Percentiles rank a stretch among this genome's conserved stretches.
phyloP scores from a whole-genome alignment of 495 filamentous ascomycete genomes.

The Cercophora sp. region DNA sequence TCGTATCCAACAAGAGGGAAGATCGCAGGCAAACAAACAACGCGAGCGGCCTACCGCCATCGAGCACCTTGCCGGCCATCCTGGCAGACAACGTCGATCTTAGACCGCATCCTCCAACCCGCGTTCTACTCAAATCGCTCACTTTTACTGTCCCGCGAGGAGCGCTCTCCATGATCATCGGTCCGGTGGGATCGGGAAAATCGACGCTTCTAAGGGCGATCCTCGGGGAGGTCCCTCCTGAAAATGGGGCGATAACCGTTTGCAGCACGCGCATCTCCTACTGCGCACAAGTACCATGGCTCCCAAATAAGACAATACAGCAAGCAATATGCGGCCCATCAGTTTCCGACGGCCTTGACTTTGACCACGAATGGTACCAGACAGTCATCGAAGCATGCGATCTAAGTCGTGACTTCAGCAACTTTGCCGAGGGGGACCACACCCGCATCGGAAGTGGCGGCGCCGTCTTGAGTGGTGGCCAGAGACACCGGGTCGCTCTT shows the following conservation, averaged over 20 bases:
- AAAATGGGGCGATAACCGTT: slow-evolving; percentile 27
- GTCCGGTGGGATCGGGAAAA: slow-evolving; percentile 33
- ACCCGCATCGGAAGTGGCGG: neutral
- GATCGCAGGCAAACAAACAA: neutral
- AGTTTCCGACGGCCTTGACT: slow-evolving; percentile 13
- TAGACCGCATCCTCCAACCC: neutral
- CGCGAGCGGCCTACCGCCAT: neutral
- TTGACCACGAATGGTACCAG: slow-evolving; percentile 47
- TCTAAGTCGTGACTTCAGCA: slow-evolving; percentile 45
- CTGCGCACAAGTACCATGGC: slow-evolving; percentile 45
- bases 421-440: slow-evolving; percentile 48
- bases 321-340: slow-evolving; percentile 53
- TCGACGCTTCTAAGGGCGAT: slow-evolving; percentile 28
- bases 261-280: slow-evolving; percentile 25
- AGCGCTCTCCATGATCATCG: slow-evolving; percentile 23
- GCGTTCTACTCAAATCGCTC: neutral
- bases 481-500: slow-evolving; percentile 22
- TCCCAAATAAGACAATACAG: slow-evolving; percentile 55
- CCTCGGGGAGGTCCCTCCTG: slow-evolving; percentile 26
- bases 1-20: slow-evolving; percentile 5
- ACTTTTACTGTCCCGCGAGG: neutral
- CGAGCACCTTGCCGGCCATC: neutral
- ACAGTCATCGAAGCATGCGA: slow-evolving; percentile 51
- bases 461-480: slow-evolving; percentile 16
- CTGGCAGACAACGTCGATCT: neutral